phyloP scores from a whole-genome alignment of 352 stramenopile species.

The Phytophthora pisi region DNA sequence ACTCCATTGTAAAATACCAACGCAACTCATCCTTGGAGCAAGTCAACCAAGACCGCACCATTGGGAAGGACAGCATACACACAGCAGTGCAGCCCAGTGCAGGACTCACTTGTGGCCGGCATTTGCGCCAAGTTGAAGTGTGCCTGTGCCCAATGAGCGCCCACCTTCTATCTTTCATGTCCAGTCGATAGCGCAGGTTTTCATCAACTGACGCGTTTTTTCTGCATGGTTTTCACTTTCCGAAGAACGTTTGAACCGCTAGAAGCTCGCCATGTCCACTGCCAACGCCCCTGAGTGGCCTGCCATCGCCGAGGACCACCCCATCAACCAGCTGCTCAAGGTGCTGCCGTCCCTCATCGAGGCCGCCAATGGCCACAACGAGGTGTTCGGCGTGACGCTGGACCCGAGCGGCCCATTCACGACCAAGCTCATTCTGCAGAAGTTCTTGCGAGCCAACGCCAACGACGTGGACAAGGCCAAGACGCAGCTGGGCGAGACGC shows the following conservation, averaged over 20 bases:
- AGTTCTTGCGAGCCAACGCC: constrained; percentile 35
- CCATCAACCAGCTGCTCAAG: constrained; percentile 33
- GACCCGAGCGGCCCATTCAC: constrained; percentile 30
- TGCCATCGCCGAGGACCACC: constrained; percentile 22
- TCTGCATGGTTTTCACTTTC: constrained; percentile 6
- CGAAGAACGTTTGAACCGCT: constrained; percentile 8
- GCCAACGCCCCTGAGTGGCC: constrained; percentile 24
- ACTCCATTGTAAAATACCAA: not conserved
- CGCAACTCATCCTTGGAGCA: not conserved
- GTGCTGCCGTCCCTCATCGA: constrained; percentile 23
- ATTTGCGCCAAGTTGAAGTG: constrained; percentile 16
- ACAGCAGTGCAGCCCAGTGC: not conserved
- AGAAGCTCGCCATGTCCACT: constrained; percentile 15
- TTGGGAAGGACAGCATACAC: not conserved
- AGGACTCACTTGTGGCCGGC: constrained; percentile 3
- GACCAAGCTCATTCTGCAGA: constrained; percentile 37
- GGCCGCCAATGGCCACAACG: constrained; percentile 27
- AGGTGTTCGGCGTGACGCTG: constrained; percentile 33
- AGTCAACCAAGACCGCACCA: not conserved
- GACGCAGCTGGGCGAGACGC: constrained; percentile 32
- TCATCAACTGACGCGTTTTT: not conserved
- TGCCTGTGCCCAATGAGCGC: constrained; percentile 18
- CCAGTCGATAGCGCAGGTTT: constrained; percentile 2
- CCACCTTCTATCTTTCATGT: constrained; percentile 5
- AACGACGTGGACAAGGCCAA: constrained; percentile 36